phyloP scores from a whole-genome alignment of 2,329 filamentous ascomycete species.

The Fusarium sp. region DNA sequence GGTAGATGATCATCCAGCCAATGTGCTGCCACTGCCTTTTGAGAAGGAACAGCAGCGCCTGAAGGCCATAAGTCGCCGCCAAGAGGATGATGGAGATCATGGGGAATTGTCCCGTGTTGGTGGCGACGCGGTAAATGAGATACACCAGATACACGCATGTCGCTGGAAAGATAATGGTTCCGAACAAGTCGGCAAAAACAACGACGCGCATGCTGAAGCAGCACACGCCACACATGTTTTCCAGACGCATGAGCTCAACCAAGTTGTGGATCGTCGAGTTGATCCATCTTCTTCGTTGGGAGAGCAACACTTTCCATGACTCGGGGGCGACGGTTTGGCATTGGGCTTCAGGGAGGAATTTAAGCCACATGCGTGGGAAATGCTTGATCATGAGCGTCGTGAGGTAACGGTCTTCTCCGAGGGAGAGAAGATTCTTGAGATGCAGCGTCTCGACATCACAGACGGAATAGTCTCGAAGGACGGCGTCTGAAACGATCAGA shows the following conservation, averaged over 20 bases:
- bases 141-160: conserved; percentile 89
- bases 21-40: conserved; percentile 99
- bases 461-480: conserved; percentile 90
- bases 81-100: conserved; percentile 90
- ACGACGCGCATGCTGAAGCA: conserved; percentile 98
- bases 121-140: conserved; percentile 83
- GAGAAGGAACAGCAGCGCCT: conserved; percentile 94
- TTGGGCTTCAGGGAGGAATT: conserved; percentile 93
- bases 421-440: conserved; percentile 93
- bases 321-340: conserved; percentile 95
- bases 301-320: conserved; percentile 92
- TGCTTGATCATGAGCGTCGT: conserved; percentile 99
- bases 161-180: conserved; percentile 91
- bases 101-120: conserved; percentile 79
- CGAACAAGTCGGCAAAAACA: conserved; percentile 92
- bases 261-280: conserved; percentile 99
- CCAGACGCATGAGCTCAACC: conserved; percentile 87
- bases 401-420: conserved; percentile 96
- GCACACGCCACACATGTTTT: conserved; percentile 98
- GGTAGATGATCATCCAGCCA: conserved; percentile 99
- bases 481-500: conserved; percentile 88
- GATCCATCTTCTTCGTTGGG: conserved; percentile 99
- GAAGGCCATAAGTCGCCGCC: conserved; percentile 92
- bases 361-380: conserved; percentile 95
- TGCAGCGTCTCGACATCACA: conserved; percentile 94